Base-by-base conservation (phyloP, 2,329 filamentous ascomycete species). In the Magnaporthales sp. region DNA sequence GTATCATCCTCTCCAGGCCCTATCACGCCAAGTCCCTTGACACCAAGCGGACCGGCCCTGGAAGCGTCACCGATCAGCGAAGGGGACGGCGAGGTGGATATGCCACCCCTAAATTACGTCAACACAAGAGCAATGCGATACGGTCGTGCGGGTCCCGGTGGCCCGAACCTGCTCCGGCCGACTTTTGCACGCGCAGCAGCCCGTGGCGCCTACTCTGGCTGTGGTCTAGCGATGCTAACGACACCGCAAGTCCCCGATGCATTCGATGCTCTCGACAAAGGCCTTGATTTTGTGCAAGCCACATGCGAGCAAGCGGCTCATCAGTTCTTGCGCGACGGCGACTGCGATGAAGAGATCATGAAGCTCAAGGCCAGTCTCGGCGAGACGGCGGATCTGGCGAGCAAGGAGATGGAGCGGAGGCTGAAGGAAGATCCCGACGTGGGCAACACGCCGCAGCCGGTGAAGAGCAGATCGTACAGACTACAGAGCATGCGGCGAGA, bases 271-370 rank as follows among this genome's bases (percentile, higher is more conserved):
- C 83, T 93, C 1, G 93, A 97, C 74, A 91, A 90, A 74, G 85
- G 86, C 0, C 81, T 97, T 29, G 93, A 97, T 74, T 86, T 86
- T 69, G 90, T 92, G 5, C 92, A 97, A 75, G 84, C 84, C 67
- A 86, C 93, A 72, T 96, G 91, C 75, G 93, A 97, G 78, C 88
- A 89, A 66, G 93, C 91, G 2, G 93, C 93, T 0, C 93, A 96
- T 74, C 91, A 96, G 73, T 92, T 95, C 68, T 81, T 97, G n/a
- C 87, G 93, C 27, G 90, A 93, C 66, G 93, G 93, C 11, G 90
- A 95, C 73, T 97, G 93, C 77, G 84, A 81, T n/a, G 84, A 86
- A 22, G 92, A 96, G 75, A 84, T 97, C 54, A 81, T 82, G 29
- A 89, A 87, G 62, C 89, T 93, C 66, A 86, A 88, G 73, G 80